Conservation (phyloP, 2,329 filamentous ascomycete genomes). For the Penicillium occitanis region DNA sequence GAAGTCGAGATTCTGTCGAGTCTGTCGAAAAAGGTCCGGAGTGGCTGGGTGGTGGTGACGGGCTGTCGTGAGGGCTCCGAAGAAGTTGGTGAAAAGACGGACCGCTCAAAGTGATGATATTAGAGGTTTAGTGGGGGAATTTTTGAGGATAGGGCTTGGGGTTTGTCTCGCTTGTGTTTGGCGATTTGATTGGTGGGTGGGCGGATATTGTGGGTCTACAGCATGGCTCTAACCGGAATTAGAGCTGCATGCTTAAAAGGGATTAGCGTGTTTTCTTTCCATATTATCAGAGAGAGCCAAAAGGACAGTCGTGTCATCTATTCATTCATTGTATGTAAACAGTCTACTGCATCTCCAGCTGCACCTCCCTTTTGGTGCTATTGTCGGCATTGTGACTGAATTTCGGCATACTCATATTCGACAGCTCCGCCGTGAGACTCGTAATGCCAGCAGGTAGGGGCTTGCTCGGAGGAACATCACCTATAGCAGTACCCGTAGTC, state of each 20-base stretch:
- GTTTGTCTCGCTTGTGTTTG: slow-evolving; percentile 37
- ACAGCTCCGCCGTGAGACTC: slow-evolving; percentile 48
- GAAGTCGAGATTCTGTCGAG: slow-evolving; percentile 31
- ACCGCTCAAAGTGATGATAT: slow-evolving; percentile 8
- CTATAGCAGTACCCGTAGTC: slow-evolving; percentile 47
- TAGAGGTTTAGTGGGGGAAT: slow-evolving; percentile 40
- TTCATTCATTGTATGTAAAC: slow-evolving; percentile 12
- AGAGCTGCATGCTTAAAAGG: slow-evolving; percentile 6
- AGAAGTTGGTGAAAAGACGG: slow-evolving; percentile 28
- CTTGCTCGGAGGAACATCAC: slow-evolving; percentile 29
- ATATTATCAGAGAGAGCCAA: neutral
- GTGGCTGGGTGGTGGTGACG: slow-evolving; percentile 30
- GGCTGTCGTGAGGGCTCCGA: slow-evolving; percentile 26
- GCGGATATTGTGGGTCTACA: neutral
- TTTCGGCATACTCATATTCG: slow-evolving; percentile 44
- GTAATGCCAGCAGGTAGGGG: slow-evolving; percentile 39
- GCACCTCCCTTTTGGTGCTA: slow-evolving; percentile 39
- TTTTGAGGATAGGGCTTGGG: slow-evolving; percentile 42
- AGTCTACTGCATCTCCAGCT: slow-evolving; percentile 52
- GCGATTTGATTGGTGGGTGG: slow-evolving; percentile 22
- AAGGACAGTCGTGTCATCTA: neutral
- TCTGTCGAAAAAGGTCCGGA: slow-evolving; percentile 22
- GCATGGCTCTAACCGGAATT: neutral
- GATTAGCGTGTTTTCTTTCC: slow-evolving; percentile 1
- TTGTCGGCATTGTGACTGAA: slow-evolving; percentile 32